A percentile compares a stretch with the other conserved stretches of the same genome.
phyloP scores from a whole-genome alignment of 495 filamentous ascomycete genomes.

The Amphirosellinia nigrospora region DNA sequence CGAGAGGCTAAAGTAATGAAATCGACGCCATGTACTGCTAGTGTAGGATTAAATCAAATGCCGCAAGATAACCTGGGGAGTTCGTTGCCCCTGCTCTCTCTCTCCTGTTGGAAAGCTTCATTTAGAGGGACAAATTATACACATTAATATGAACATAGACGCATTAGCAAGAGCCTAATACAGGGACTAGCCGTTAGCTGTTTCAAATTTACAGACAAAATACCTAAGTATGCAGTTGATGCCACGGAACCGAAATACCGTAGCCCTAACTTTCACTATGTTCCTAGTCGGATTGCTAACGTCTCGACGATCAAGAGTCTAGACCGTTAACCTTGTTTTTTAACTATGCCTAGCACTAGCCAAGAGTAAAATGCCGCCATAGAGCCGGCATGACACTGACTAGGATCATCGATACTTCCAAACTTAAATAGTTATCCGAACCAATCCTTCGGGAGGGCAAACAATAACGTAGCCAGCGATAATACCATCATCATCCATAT shows the following conservation, averaged over 20 bases:
- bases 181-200: background rate
- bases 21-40: background rate
- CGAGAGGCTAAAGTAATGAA: slow-evolving; percentile 32
- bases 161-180: background rate
- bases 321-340: background rate
- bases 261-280: background rate
- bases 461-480: background rate
- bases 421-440: background rate
- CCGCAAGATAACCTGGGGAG: background rate
- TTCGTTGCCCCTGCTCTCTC: background rate
- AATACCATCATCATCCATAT: background rate
- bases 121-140: background rate
- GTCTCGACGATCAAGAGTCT: background rate
- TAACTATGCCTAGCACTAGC: background rate
- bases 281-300: background rate
- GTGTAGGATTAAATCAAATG: background rate
- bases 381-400: background rate
- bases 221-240: background rate
- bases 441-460: background rate
- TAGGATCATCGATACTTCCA: background rate
- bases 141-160: no score
- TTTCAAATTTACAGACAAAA: background rate
- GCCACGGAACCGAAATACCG: background rate
- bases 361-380: background rate
- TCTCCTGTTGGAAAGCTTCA: background rate